phyloP scores from a whole-genome alignment of 352 stramenopile species.

The Blastocystis sp. region DNA sequence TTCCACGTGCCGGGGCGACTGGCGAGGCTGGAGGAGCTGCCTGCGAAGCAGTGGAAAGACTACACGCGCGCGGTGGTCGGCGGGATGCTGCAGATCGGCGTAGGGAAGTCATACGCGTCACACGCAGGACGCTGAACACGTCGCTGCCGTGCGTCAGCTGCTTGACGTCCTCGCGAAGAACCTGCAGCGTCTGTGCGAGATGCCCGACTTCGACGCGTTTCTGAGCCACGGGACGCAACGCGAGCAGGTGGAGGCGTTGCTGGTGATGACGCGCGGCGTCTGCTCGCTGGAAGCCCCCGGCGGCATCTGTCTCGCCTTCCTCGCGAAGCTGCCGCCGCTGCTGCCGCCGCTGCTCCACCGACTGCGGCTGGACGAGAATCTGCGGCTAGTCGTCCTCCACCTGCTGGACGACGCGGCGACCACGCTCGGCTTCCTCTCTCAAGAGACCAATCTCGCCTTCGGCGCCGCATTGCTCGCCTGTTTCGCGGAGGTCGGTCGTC shows the following conservation, averaged over 20 bases:
- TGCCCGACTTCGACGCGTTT: slow-evolving; percentile 1
- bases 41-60: not conserved
- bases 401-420: not conserved
- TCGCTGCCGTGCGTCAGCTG: not conserved
- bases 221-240: not conserved
- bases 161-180: not conserved
- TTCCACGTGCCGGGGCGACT: not conserved
- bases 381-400: not conserved
- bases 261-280: not conserved
- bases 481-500: not conserved
- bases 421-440: not conserved
- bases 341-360: not conserved
- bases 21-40: slow-evolving; percentile 16
- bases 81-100: slow-evolving; percentile 5
- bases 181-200: not conserved
- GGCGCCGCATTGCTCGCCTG: not conserved
- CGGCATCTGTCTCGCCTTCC: not conserved
- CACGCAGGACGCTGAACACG: not conserved
- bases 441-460: not conserved
- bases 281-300: not conserved
- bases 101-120: not conserved
- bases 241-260: not conserved
- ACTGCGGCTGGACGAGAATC: not conserved
- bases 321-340: not conserved
- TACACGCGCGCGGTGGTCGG: not conserved